These are phyloP conservation scores for Gyromitra esculenta DNA, from an alignment of 2,329 filamentous ascomycete genomes.

Conservation along the genomic window DNA sequence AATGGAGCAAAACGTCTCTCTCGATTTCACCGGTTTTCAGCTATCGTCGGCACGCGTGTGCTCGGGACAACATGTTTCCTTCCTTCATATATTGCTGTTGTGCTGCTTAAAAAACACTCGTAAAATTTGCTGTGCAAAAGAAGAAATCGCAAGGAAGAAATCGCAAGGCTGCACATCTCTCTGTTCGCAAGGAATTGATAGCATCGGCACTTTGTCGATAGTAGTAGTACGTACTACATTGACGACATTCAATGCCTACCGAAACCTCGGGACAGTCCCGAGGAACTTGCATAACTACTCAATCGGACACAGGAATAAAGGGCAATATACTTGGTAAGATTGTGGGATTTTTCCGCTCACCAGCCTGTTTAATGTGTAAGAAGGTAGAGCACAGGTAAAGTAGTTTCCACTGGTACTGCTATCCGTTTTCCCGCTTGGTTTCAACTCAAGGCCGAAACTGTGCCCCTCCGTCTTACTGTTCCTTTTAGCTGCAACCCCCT, in stretches of 20 bases:
- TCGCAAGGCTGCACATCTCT: constrained; percentile 7
- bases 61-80: constrained; percentile 22
- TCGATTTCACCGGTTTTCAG: constrained; percentile 28
- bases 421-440: constrained; percentile 32
- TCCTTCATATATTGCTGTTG: constrained; percentile 4
- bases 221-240: constrained; percentile 28
- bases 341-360: constrained; percentile 12
- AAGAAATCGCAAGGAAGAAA: constrained; percentile 26
- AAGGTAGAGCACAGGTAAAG: not conserved
- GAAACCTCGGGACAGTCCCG: constrained; percentile 17
- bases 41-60: constrained; percentile 35
- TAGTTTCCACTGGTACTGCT: constrained; percentile 16
- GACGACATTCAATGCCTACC: constrained; percentile 17
- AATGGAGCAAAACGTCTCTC: constrained; percentile 7
- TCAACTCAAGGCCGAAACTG: constrained; percentile 27
- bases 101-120: constrained; percentile 10
- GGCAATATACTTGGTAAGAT: constrained; percentile 17
- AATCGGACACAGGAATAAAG: constrained; percentile 12
- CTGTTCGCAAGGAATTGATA: constrained; percentile 26
- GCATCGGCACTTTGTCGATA: constrained; percentile 36
- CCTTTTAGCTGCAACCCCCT: constrained; percentile 24
- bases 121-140: constrained; percentile 7
- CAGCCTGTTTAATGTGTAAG: constrained; percentile 21
- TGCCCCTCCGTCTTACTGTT: constrained; percentile 35
- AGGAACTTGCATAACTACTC: constrained; percentile 2